A percentile compares a stretch with the other conserved stretches of the same genome.
These are phyloP conservation scores for Oidiodendron maius DNA, from an alignment of 495 filamentous ascomycete genomes.

Conservation along the genomic window DNA sequence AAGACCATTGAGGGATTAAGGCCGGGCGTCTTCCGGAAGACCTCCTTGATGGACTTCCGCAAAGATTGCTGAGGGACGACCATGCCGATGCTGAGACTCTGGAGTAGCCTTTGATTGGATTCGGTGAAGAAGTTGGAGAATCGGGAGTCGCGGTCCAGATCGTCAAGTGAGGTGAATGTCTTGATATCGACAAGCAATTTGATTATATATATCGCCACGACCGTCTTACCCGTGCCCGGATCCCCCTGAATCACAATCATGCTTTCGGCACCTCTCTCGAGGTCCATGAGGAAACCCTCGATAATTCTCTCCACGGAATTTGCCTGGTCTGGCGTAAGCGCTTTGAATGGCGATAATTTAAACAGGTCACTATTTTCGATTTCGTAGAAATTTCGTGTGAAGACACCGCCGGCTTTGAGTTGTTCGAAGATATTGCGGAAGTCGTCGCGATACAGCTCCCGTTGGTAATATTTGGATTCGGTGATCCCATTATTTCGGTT, in stretches of 20 bases:
- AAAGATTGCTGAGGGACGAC: constrained; percentile 5
- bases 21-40: constrained; percentile 5
- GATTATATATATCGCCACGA: constrained; percentile 7
- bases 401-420: constrained; percentile 2
- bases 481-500: constrained; percentile 9
- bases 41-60: constrained; percentile 4
- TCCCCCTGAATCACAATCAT: constrained; percentile 4
- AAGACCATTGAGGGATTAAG: constrained; percentile 9
- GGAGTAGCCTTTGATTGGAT: constrained; percentile 4
- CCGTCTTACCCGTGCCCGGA: constrained; percentile 6
- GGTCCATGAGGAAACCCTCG: constrained; percentile 1
- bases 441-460: constrained; percentile 4
- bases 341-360: constrained; percentile 7
- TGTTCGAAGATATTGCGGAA: constrained; percentile 7
- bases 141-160: constrained; percentile 4
- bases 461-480: constrained; percentile 5
- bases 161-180: constrained; percentile 6
- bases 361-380: constrained; percentile 7
- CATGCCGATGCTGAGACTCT: constrained; percentile 1
- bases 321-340: constrained; percentile 4
- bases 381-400: constrained; percentile 6
- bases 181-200: constrained; percentile 8
- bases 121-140: constrained; percentile 6
- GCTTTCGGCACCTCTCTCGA: constrained; percentile 3
- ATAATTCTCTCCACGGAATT: constrained; percentile 3